phyloP scores from a whole-genome alignment of 805 yeast species.

The Lipomyces kockii region DNA sequence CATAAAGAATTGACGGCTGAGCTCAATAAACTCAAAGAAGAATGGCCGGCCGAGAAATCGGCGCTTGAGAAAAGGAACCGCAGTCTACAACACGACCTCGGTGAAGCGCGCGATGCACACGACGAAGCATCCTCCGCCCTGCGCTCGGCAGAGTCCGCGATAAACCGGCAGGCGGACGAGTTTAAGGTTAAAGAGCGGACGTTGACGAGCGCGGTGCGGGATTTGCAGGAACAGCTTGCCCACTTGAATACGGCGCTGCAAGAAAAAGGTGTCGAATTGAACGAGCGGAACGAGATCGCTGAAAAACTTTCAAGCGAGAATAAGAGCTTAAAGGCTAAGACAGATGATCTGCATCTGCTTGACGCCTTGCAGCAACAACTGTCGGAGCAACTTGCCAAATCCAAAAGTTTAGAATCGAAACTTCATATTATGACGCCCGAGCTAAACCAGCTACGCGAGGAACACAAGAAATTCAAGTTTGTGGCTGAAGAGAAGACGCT shows the following conservation, averaged over 20 bases:
- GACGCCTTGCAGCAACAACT: constrained; percentile 25
- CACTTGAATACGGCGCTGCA: constrained; percentile 16
- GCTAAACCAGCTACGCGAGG: constrained; percentile 55
- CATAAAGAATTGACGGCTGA: constrained; percentile 43
- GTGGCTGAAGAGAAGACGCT: constrained; percentile 60
- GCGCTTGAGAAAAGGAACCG: constrained; percentile 44
- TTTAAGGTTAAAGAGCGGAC: constrained; percentile 33
- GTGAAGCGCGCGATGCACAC: constrained; percentile 33
- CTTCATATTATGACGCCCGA: constrained; percentile 59
- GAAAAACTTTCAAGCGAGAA: constrained; percentile 39
- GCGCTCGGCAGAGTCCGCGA: constrained; percentile 10
- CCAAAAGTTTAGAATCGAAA: constrained; percentile 56
- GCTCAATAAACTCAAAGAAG: constrained; percentile 41
- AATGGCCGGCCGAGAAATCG: constrained; percentile 39
- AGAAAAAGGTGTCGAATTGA: constrained; percentile 36
- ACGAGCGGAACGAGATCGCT: constrained; percentile 46
- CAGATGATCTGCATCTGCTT: constrained; percentile 24
- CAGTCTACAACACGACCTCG: constrained; percentile 48
- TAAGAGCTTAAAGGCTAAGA: constrained; percentile 17
- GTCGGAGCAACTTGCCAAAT: constrained; percentile 51
- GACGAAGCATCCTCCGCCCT: constrained; percentile 41
- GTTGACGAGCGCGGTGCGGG: constrained; percentile 42
- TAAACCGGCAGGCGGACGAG: constrained; percentile 38
- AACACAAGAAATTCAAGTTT: constrained; percentile 54
- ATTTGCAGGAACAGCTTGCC: constrained; percentile 43